phyloP scores from a whole-genome alignment of 768 basidiomycete genomes.

The Trametes villosa region DNA sequence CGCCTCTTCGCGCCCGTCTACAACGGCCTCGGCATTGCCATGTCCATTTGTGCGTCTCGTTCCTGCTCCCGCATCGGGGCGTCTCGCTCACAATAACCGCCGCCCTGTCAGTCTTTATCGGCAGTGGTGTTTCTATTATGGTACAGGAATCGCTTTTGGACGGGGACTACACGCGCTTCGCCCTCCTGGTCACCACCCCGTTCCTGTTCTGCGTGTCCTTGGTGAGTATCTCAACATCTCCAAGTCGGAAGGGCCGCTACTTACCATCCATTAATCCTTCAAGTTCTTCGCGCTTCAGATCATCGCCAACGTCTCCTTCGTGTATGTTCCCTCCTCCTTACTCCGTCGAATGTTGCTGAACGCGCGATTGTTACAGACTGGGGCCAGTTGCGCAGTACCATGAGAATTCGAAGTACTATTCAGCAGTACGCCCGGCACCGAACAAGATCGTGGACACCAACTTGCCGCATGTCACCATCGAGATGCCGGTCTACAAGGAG shows the following conservation, averaged over 20 bases:
- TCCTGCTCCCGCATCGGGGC: neutral
- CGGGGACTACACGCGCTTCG: conserved; percentile 63
- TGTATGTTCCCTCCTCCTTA: conserved; percentile 46
- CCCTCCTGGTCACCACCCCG: conserved; percentile 65
- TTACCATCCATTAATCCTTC: neutral
- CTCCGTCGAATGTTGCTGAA: neutral
- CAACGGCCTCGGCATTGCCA: conserved; percentile 64
- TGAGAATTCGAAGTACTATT: conserved; percentile 85
- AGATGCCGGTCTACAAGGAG: conserved; percentile 91
- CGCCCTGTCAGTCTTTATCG: conserved; percentile 62
- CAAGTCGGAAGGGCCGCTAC: neutral
- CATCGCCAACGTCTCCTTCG: conserved; percentile 62
- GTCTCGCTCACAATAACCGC: neutral
- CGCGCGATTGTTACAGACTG: conserved; percentile 44
- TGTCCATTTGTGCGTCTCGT: conserved; percentile 60
- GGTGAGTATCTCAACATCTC: conserved; percentile 52
- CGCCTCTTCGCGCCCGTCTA: conserved; percentile 76
- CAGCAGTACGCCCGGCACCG: conserved; percentile 62
- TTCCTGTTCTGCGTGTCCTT: conserved; percentile 78
- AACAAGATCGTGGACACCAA: conserved; percentile 65
- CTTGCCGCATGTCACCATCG: conserved; percentile 76
- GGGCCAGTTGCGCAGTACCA: conserved; percentile 89
- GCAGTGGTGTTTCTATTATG: conserved; percentile 58
- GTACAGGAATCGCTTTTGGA: conserved; percentile 74
- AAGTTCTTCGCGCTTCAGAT: conserved; percentile 80